Base-by-base conservation (phyloP, 768 basidiomycete species). In the Lentinus tigrinus region DNA sequence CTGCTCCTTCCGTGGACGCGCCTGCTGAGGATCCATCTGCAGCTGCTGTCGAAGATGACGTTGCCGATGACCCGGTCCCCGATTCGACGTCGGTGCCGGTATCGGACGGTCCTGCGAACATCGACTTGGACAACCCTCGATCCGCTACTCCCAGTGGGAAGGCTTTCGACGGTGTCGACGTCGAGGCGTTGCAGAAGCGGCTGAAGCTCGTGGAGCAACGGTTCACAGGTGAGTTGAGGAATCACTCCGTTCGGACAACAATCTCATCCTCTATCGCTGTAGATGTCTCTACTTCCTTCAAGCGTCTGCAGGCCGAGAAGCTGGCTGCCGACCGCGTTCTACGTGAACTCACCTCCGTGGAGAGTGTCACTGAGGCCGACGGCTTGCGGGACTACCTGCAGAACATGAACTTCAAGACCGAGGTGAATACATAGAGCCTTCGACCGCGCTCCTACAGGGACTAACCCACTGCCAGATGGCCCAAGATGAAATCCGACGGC, bases 211-310 rank as follows among this genome's bases (percentile, higher is more conserved):
- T 92, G 2, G 90, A 93, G 64, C 84, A 90, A 68, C 79, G 87
- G n/a, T 92, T 93, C 66, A 64, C 84, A 60, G 90, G 91, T 88
- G 68, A 59, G 70, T 17, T 34, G 16, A 2, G 1, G 54, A 4
- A 39, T 23, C 46, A 37, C 19, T 5, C 58, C 48, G 5, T 17
- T 55, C 34, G 24, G 47, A n/a, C 31, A 52, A n/a, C 47, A 27
- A 40, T 23, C 11, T 14, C 53, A 8, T 47, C 48, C 28, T 4
- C 28, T 37, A n/a, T 31, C n/a, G n/a, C 14, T 4, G 7, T 48
- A 93, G 92, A 92, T 67, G 82, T 93, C 3, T 89, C 91, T 10
- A 81, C 77, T 3, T 91, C 91, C 11, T 91, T 88, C 75, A 87
- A 89, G 69, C 79, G 81, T 61, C 74, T 94, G 36, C 89, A 90